Conservation (phyloP, 2,329 filamentous ascomycete species). For the Ceratocystis huliohia region DNA sequence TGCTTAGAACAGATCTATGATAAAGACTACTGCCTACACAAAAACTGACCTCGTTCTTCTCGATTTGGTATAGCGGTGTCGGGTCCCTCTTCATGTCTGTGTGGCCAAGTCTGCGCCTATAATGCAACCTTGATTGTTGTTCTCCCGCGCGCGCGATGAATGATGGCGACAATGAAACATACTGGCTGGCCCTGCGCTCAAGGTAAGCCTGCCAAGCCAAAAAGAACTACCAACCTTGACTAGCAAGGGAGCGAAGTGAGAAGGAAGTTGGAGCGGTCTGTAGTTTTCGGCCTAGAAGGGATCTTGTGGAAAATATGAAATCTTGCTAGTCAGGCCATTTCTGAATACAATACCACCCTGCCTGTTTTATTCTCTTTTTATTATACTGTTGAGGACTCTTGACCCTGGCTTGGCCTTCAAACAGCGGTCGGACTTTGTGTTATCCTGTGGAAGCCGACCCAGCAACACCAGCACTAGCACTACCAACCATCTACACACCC, state of each 20-base stretch:
- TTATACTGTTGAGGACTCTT: background rate
- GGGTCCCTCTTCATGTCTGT: constrained; percentile 2
- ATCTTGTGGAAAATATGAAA: background rate
- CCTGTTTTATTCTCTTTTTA: background rate
- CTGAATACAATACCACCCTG: background rate
- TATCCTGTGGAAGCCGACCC: no score
- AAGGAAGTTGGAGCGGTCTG: background rate
- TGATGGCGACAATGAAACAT: constrained; percentile 9
- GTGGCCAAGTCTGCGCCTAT: background rate
- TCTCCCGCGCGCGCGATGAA: constrained; percentile 3
- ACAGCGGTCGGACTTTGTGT: no score
- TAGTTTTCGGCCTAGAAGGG: background rate
- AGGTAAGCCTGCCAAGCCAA: background rate
- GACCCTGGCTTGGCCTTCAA: no score
- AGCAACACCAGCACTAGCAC: no score
- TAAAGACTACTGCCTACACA: background rate
- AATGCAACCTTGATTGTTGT: constrained; percentile 6
- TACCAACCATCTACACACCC: no score
- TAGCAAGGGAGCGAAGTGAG: background rate
- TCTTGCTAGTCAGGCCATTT: background rate
- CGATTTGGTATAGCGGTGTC: constrained; percentile 1
- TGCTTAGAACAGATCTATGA: background rate
- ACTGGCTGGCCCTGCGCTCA: background rate
- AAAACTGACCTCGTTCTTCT: background rate
- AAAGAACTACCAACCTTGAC: background rate